Evolutionary conservation across 129 eudicot species (phyloP).

Genomic region (Logfia minima): DNA sequence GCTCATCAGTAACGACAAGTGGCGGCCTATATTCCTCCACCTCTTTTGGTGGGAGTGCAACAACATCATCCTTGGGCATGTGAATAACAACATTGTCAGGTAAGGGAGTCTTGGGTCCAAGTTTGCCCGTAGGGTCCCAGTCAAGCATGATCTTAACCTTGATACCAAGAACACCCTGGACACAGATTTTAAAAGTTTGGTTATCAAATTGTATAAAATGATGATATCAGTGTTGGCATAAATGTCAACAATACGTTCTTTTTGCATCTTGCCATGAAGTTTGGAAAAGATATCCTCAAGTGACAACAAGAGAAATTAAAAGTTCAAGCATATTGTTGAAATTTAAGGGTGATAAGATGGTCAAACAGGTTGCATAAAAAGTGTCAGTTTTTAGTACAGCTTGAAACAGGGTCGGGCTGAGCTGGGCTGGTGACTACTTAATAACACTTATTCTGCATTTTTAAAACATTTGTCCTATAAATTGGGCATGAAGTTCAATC

Average conservation of each 20-base stretch:
- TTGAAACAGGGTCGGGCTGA: no score
- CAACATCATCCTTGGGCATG: constrained; percentile 47
- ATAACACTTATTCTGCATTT: no score
- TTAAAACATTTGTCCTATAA: no score
- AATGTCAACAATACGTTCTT: neutral
- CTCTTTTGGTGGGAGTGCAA: constrained; percentile 32
- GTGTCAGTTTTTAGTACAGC: no score
- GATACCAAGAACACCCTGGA: constrained; percentile 66
- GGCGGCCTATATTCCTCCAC: constrained; percentile 41
- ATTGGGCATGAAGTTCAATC: no score
- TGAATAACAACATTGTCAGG: constrained; percentile 57
- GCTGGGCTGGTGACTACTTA: no score
- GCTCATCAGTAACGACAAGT: constrained; percentile 34
- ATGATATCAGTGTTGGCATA: neutral
- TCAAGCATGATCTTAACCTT: constrained; percentile 68
- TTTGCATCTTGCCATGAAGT: no score
- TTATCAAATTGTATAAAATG: neutral
- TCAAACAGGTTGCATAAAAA: no score
- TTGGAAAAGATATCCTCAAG: no score
- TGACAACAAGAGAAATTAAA: no score
- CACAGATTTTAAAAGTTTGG: neutral
- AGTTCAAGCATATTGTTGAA: no score
- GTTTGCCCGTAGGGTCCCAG: constrained; percentile 67
- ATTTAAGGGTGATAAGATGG: no score
- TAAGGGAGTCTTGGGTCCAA: constrained; percentile 60